Conservation (phyloP, 108 stramenopile genomes). For the Discostella stelligeroides region DNA sequence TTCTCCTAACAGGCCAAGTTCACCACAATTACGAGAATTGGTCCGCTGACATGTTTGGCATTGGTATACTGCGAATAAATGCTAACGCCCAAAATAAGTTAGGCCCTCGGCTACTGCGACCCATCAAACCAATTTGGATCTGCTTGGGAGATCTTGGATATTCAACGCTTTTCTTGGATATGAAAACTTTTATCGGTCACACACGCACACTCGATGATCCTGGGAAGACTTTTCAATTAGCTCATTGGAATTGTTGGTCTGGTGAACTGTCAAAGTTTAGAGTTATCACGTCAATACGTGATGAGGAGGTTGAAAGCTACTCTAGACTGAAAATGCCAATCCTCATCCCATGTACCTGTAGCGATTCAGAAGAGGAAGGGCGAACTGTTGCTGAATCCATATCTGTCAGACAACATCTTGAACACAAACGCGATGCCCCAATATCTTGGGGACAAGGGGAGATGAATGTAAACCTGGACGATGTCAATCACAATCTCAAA, state of each 20-base stretch:
- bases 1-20: slow-evolving; percentile 67
- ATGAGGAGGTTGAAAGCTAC: slow-evolving; percentile 15
- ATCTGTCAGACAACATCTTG: slow-evolving; percentile 3
- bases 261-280: slow-evolving; percentile 54
- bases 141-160: slow-evolving; percentile 66
- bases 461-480: neutral
- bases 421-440: slow-evolving; percentile 25
- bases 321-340: neutral
- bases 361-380: slow-evolving; percentile 35
- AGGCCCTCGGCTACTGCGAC: slow-evolving; percentile 49
- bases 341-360: neutral
- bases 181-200: slow-evolving; percentile 27
- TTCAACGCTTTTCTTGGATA: slow-evolving; percentile 57
- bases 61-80: slow-evolving; percentile 62
- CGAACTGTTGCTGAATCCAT: slow-evolving; percentile 25
- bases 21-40: slow-evolving; percentile 56
- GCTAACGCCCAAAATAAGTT: slow-evolving; percentile 20
- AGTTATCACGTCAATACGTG: slow-evolving; percentile 46
- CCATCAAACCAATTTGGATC: slow-evolving; percentile 74
- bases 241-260: slow-evolving; percentile 78
- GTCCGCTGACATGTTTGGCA: slow-evolving; percentile 60
- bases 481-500: neutral
- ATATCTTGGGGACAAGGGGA: slow-evolving; percentile 1
- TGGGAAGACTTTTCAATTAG: slow-evolving; percentile 49
- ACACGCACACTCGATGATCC: slow-evolving; percentile 49